phyloP scores from a whole-genome alignment of 1,284 basidiomycete genomes.

The Austroboletus sp. region DNA sequence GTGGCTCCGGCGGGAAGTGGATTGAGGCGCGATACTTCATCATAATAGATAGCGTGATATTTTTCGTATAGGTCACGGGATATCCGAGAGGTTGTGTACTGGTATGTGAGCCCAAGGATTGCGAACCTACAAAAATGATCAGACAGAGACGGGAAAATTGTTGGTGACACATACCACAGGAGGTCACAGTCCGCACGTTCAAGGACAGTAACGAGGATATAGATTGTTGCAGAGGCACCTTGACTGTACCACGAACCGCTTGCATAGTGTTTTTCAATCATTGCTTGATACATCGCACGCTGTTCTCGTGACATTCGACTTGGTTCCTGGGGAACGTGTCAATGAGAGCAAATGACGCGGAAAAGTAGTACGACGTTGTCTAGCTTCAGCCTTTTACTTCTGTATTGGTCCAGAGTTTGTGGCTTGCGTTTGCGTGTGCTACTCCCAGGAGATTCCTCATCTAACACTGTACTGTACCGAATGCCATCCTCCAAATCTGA shows the following conservation, averaged over 20 bases:
- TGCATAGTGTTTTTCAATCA: constrained; percentile 77
- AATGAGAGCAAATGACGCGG: constrained; percentile 3
- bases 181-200: constrained; percentile 91
- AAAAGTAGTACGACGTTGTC: constrained; percentile 37
- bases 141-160: background rate
- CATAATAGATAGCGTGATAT: constrained; percentile 70
- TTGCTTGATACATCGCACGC: constrained; percentile 53
- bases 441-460: constrained; percentile 41
- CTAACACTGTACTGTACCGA: constrained; percentile 37
- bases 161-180: constrained; percentile 59
- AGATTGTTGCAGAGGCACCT: constrained; percentile 84
- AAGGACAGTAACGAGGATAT: constrained; percentile 81
- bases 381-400: constrained; percentile 45
- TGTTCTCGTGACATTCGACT: constrained; percentile 63
- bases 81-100: constrained; percentile 85
- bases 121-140: constrained; percentile 60
- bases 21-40: constrained; percentile 88
- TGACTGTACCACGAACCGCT: constrained; percentile 85
- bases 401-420: constrained; percentile 36
- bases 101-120: constrained; percentile 88
- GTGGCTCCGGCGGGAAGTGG: constrained; percentile 43
- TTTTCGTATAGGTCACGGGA: constrained; percentile 81
- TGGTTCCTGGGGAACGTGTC: constrained; percentile 20
- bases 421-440: constrained; percentile 54
- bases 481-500: constrained; percentile 45